These are phyloP conservation scores for Amylostereum chailletii DNA, from an alignment of 1,284 basidiomycete genomes.

Conservation along the genomic window DNA sequence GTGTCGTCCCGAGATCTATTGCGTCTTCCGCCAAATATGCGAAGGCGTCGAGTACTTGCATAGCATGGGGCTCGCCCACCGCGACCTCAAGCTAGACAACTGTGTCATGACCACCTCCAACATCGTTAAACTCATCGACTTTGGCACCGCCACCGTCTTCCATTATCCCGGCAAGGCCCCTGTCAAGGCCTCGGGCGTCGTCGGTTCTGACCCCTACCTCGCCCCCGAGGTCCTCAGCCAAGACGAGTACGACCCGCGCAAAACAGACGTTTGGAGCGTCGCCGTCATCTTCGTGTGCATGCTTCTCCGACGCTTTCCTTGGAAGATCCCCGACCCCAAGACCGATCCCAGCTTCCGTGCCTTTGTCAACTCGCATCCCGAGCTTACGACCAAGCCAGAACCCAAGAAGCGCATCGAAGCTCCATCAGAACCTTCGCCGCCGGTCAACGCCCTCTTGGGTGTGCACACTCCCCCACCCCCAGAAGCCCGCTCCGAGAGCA, in stretches of 20 bases:
- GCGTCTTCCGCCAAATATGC: slow-evolving; percentile 97
- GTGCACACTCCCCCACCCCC: not conserved
- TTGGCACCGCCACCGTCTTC: slow-evolving; percentile 98
- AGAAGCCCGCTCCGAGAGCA: not conserved
- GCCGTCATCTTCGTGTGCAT: slow-evolving; percentile 99
- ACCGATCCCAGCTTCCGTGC: slow-evolving; percentile 86
- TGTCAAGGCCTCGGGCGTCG: slow-evolving; percentile 80
- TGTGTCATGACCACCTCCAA: slow-evolving; percentile 96
- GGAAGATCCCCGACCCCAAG: slow-evolving; percentile 97
- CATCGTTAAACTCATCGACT: slow-evolving; percentile 98
- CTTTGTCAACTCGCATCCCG: slow-evolving; percentile 89
- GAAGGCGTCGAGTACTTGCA: slow-evolving; percentile 98
- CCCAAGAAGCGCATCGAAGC: slow-evolving; percentile 7
- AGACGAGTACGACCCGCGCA: slow-evolving; percentile 87
- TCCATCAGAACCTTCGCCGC: not conserved
- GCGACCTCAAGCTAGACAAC: slow-evolving; percentile 99
- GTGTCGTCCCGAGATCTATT: slow-evolving; percentile 97
- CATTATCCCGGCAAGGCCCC: slow-evolving; percentile 91
- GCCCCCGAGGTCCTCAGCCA: slow-evolving; percentile 89
- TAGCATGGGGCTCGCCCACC: slow-evolving; percentile 93
- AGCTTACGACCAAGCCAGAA: slow-evolving; percentile 41
- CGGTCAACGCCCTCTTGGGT: not conserved
- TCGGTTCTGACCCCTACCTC: slow-evolving; percentile 97
- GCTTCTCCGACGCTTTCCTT: slow-evolving; percentile 95
- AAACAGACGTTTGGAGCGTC: slow-evolving; percentile 98